Evolutionary conservation across 2,329 filamentous ascomycete species (phyloP).

Genomic region (Sclerotinia subarctica): DNA sequence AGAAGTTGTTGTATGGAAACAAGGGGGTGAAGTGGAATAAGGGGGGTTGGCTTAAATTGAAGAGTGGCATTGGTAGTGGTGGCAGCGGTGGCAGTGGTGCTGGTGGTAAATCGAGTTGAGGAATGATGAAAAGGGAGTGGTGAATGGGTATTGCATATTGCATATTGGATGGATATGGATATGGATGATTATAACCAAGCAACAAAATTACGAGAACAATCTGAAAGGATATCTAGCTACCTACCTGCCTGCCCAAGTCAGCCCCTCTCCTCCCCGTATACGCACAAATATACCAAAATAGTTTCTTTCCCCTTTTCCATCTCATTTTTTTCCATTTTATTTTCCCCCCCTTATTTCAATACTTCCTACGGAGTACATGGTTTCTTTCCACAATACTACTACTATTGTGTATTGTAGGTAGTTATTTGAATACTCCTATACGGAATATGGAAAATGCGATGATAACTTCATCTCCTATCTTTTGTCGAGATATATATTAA

Average conservation of each 20-base stretch:
- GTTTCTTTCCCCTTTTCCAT: not conserved
- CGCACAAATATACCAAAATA: not conserved
- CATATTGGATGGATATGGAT: not conserved
- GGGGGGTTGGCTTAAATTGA: constrained; percentile 74
- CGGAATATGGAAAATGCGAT: too few species aligned
- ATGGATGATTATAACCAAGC: not conserved
- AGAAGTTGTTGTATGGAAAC: constrained; percentile 62
- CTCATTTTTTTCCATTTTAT: not conserved
- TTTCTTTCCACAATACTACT: not conserved
- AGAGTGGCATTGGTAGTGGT: constrained; percentile 65
- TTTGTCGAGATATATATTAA: too few species aligned
- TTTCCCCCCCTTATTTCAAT: too few species aligned
- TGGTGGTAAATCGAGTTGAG: not conserved
- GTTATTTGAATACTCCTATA: not conserved
- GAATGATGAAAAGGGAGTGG: not conserved
- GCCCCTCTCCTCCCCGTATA: not conserved
- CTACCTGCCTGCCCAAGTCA: too few species aligned
- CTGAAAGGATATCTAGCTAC: too few species aligned
- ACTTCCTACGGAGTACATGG: not conserved
- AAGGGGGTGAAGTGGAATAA: constrained; percentile 67
- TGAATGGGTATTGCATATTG: not conserved
- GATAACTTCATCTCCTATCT: too few species aligned
- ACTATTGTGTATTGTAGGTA: not conserved
- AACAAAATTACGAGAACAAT: not conserved
- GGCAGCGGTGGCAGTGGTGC: not conserved